These are phyloP conservation scores for Aspergillus heteromorphus DNA, from an alignment of 495 filamentous ascomycete genomes.

Conservation along the genomic window DNA sequence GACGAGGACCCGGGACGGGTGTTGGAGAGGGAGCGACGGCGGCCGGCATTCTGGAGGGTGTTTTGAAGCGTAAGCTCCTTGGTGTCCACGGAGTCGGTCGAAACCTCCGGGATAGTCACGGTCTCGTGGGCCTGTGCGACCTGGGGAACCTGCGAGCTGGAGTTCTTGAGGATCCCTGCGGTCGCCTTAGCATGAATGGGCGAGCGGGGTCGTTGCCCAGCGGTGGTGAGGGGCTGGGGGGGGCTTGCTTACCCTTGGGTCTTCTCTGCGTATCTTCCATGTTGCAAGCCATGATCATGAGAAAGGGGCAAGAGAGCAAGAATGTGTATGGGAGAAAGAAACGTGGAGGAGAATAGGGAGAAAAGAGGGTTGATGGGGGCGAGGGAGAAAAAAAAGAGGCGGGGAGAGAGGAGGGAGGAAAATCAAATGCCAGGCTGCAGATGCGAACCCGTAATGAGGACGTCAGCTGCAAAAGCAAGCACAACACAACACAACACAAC, in stretches of 20 bases:
- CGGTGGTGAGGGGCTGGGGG: neutral
- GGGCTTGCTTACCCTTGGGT: conserved; percentile 63
- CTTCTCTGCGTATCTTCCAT: conserved; percentile 49
- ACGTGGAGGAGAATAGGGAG: neutral
- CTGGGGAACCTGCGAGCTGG: conserved; percentile 48
- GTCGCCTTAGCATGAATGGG: neutral
- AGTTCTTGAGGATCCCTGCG: conserved; percentile 92
- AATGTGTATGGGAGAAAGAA: neutral
- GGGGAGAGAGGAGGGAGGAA: neutral
- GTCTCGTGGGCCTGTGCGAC: conserved; percentile 20
- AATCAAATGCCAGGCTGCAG: neutral
- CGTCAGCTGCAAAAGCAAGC: conserved; percentile 6
- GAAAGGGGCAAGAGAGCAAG: neutral
- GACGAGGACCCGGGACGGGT: conserved; percentile 53
- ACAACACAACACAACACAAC: conserved; percentile 7
- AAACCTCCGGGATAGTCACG: conserved; percentile 23
- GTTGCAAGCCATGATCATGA: conserved; percentile 27
- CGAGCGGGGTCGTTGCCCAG: neutral
- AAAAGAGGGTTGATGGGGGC: conserved; percentile 4
- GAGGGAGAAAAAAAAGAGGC: neutral
- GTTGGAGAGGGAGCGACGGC: conserved; percentile 74
- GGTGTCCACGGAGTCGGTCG: conserved; percentile 37
- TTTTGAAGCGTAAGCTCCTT: conserved; percentile 91
- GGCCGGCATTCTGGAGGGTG: conserved; percentile 89
- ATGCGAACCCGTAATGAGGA: neutral